These are phyloP conservation scores for Beauveria varroae DNA, from an alignment of 2,329 filamentous ascomycete genomes.

Conservation along the genomic window DNA sequence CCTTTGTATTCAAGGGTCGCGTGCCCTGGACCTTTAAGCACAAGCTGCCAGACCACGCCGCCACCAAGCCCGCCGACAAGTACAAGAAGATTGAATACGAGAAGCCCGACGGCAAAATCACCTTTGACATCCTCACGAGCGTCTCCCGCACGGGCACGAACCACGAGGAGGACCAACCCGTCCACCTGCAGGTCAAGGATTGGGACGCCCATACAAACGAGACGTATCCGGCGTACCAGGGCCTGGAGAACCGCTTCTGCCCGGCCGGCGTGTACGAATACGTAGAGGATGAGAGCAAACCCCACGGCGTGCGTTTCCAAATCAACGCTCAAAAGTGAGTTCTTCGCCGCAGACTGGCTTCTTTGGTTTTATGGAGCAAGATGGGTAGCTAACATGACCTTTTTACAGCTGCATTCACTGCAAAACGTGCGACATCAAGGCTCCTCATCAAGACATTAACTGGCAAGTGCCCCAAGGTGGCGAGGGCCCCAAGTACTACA, in stretches of 20 bases:
- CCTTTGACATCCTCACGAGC: conserved; percentile 92
- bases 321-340: conserved; percentile 97
- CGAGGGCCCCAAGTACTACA: conserved; percentile 66
- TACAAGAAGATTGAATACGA: conserved; percentile 90
- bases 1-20: conserved; percentile 76
- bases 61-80: conserved; percentile 72
- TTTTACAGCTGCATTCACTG: conserved; percentile 83
- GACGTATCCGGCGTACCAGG: conserved; percentile 82
- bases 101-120: conserved; percentile 91
- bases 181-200: conserved; percentile 89
- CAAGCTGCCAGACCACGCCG: conserved; percentile 65
- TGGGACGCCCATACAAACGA: conserved; percentile 84
- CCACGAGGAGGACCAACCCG: conserved; percentile 96
- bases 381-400: background rate
- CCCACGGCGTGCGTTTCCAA: conserved; percentile 87
- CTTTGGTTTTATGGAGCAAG: background rate
- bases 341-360: background rate
- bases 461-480: conserved; percentile 93
- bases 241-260: conserved; percentile 93
- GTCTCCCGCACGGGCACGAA: conserved; percentile 95
- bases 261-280: conserved; percentile 98
- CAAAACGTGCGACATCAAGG: conserved; percentile 99
- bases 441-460: conserved; percentile 93
- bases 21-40: conserved; percentile 91
- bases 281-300: conserved; percentile 82